phyloP scores from a whole-genome alignment of 2,329 filamentous ascomycete species.

The Corinectria fuckeliana region DNA sequence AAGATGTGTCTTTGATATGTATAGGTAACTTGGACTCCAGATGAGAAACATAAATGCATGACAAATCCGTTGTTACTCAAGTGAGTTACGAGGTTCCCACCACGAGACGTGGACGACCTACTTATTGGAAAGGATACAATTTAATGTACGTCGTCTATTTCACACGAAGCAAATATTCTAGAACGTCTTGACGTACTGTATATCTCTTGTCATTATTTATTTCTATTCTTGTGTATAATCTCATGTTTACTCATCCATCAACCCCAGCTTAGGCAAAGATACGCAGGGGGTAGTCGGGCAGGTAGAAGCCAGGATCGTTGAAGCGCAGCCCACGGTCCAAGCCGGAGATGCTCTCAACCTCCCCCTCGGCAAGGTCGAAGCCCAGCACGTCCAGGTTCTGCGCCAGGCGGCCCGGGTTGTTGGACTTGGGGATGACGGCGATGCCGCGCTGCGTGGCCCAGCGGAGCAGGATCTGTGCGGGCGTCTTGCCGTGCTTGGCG shows the following conservation, averaged over 20 bases:
- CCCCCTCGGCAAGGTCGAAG: conserved; percentile 61
- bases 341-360: conserved; percentile 62
- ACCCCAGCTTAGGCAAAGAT: conserved; percentile 51
- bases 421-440: conserved; percentile 70
- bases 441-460: conserved; percentile 72
- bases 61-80: too few relatives aligned
- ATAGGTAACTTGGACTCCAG: neutral
- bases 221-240: conserved; percentile 8
- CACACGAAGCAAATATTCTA: neutral
- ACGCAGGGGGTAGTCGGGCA: conserved; percentile 52
- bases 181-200: neutral
- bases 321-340: conserved; percentile 64
- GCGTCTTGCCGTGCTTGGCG: conserved; percentile 61
- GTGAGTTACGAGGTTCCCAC: too few relatives aligned
- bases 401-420: conserved; percentile 54
- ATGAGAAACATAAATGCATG: too few relatives aligned
- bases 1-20: neutral
- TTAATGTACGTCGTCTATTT: neutral
- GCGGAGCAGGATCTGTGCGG: conserved; percentile 70
- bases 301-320: conserved; percentile 56
- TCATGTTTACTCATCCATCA: conserved; percentile 8
- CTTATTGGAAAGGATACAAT: too few relatives aligned
- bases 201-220: conserved; percentile 5
- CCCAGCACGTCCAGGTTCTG: conserved; percentile 63
- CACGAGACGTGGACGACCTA: too few relatives aligned